Evolutionary conservation across 2,329 filamentous ascomycete species (phyloP).

Genomic region (Pseudogymnoascus sp.): DNA sequence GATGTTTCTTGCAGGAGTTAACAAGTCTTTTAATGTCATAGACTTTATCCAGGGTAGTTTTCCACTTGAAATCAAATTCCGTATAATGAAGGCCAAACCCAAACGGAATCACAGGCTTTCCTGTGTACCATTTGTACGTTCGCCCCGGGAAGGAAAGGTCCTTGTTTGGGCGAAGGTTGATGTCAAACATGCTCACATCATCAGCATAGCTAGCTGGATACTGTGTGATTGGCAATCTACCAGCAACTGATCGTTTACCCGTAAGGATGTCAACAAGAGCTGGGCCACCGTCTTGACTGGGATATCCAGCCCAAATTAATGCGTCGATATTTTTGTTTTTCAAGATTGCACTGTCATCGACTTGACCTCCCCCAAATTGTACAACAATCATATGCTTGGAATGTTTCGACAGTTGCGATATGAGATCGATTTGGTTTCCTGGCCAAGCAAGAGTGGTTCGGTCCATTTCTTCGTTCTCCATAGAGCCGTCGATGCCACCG

Average conservation of each 20-base stretch:
- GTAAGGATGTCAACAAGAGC: conserved; percentile 47
- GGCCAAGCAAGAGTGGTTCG: conserved; percentile 44
- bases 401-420: conserved; percentile 37
- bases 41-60: conserved; percentile 12
- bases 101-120: conserved; percentile 42
- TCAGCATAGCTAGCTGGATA: conserved; percentile 45
- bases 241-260: conserved; percentile 42
- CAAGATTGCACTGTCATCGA: conserved; percentile 44
- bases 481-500: conserved; percentile 44
- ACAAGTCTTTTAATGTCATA: conserved; percentile 31
- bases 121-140: conserved; percentile 51
- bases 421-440: conserved; percentile 41
- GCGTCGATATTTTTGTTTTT: conserved; percentile 40
- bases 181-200: conserved; percentile 45
- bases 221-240: conserved; percentile 45
- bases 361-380: conserved; percentile 39
- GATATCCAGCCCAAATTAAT: conserved; percentile 50
- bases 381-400: conserved; percentile 43
- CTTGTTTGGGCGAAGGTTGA: conserved; percentile 42
- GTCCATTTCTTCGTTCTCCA: conserved; percentile 44
- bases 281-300: conserved; percentile 49
- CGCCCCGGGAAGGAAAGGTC: conserved; percentile 31
- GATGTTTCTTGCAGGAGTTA: conserved; percentile 7
- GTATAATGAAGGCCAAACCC: conserved; percentile 52
- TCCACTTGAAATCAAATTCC: conserved; percentile 33